Evolutionary conservation across 306 rosid species (phyloP).

Genomic region (Castanopsis chinensis): DNA sequence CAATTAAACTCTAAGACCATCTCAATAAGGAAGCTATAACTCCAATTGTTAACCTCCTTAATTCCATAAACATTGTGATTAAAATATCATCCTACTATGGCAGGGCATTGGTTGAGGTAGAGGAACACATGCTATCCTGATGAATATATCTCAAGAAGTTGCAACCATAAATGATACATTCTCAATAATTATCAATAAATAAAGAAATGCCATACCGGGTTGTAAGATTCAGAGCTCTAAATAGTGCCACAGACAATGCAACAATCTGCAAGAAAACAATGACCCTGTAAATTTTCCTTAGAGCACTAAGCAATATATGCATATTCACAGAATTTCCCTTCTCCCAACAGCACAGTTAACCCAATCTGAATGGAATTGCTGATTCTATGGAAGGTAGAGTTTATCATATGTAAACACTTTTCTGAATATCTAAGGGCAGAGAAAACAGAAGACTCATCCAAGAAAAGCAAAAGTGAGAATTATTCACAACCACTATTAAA

Average conservation of each 20-base stretch:
- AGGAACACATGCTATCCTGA: not conserved
- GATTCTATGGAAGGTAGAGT: not conserved
- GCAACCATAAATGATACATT: not conserved
- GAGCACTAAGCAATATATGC: constrained; percentile 8
- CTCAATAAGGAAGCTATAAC: not conserved
- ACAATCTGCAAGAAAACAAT: constrained; percentile 61
- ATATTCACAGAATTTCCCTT: not conserved
- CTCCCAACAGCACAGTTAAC: constrained; percentile 1
- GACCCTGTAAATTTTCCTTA: constrained; percentile 7
- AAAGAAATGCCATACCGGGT: constrained; percentile 61
- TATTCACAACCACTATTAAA: not conserved
- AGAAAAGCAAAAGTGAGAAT: not conserved
- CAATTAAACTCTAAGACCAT: not conserved
- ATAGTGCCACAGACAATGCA: constrained; percentile 82
- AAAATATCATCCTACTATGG: not conserved
- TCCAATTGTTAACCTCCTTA: not conserved
- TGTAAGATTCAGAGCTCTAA: constrained; percentile 79
- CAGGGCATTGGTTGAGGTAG: not conserved
- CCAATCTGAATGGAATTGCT: not conserved
- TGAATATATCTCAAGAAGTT: not conserved
- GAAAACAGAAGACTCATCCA: not conserved
- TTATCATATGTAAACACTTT: not conserved
- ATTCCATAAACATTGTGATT: not conserved
- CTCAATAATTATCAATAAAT: not conserved
- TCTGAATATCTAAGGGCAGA: not conserved